Evolutionary conservation across 192 early-diverging fungal genomes (phyloP).

Genomic region (Phycomyces nitens): DNA sequence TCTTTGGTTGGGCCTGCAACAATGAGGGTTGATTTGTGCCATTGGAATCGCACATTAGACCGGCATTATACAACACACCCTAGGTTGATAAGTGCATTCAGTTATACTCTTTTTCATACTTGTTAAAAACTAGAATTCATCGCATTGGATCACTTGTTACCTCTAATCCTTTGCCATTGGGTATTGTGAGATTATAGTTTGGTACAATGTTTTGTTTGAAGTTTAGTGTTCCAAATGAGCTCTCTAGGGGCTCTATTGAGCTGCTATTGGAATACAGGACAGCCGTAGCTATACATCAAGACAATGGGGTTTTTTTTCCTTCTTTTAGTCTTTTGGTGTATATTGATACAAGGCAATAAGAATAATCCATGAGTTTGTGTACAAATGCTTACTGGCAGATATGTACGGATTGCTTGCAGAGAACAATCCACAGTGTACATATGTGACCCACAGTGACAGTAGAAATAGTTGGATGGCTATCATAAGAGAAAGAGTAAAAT

Average conservation of each 20-base stretch:
- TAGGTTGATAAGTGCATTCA: constrained; percentile 1
- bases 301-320: not conserved
- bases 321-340: not conserved
- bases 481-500: not conserved
- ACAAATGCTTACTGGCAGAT: constrained; percentile 9
- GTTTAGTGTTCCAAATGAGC: not conserved
- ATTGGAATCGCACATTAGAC: constrained; percentile 17
- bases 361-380: not conserved
- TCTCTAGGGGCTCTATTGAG: not conserved
- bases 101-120: not conserved
- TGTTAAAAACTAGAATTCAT: too few species aligned
- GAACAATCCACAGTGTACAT: constrained; percentile 4
- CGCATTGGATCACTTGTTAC: constrained; percentile 1
- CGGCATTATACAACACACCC: constrained; percentile 32
- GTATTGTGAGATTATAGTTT: constrained; percentile 18
- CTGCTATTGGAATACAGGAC: constrained; percentile 10
- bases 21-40: constrained; percentile 5
- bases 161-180: constrained; percentile 12
- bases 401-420: constrained; percentile 18
- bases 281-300: not conserved
- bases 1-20: constrained; percentile 11
- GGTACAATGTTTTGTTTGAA: constrained; percentile 14
- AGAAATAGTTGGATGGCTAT: not conserved
- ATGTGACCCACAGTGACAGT: not conserved
- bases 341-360: not conserved